These are phyloP conservation scores for Penicillium diatomitis DNA, from an alignment of 495 filamentous ascomycete species.

Conservation along the genomic window DNA sequence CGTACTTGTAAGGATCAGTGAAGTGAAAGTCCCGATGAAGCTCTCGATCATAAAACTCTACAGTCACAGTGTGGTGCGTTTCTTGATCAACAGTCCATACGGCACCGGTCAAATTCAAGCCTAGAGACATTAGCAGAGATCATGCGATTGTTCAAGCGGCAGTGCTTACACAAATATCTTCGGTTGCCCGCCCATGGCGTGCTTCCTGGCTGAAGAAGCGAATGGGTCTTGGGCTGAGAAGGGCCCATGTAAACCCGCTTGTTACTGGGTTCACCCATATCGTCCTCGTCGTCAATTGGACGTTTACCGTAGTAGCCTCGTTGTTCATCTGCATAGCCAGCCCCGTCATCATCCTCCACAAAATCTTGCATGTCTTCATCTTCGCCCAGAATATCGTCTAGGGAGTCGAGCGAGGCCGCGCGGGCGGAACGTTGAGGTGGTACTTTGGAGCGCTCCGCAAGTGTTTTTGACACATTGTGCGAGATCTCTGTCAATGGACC, in stretches of 20 bases:
- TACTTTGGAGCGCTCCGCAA: constrained; percentile 48
- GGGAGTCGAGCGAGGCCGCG: constrained; percentile 44
- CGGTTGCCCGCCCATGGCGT: constrained; percentile 93
- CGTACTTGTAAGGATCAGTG: constrained; percentile 89
- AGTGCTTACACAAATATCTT: constrained; percentile 66
- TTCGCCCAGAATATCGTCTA: constrained; percentile 48
- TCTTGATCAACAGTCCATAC: constrained; percentile 98
- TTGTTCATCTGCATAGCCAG: constrained; percentile 59
- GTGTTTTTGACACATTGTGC: constrained; percentile 49
- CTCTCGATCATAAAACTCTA: constrained; percentile 94
- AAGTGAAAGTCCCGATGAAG: constrained; percentile 89
- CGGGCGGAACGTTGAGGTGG: constrained; percentile 31
- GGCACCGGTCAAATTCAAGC: constrained; percentile 80
- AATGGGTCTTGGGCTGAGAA: constrained; percentile 64
- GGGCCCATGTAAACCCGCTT: constrained; percentile 54
- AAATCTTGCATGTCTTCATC: constrained; percentile 63
- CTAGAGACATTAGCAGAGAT: constrained; percentile 24
- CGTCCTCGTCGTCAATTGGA: constrained; percentile 43
- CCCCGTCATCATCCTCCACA: constrained; percentile 91
- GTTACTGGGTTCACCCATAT: constrained; percentile 31
- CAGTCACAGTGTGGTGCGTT: constrained; percentile 87
- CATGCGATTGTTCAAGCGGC: not conserved
- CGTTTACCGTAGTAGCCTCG: constrained; percentile 56
- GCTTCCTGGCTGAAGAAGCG: constrained; percentile 82
- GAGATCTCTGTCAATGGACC: constrained; percentile 67